Evolutionary conservation across 1,139 yeast genomes (phyloP).

Genomic region (Yamadazyma jaroonii): DNA sequence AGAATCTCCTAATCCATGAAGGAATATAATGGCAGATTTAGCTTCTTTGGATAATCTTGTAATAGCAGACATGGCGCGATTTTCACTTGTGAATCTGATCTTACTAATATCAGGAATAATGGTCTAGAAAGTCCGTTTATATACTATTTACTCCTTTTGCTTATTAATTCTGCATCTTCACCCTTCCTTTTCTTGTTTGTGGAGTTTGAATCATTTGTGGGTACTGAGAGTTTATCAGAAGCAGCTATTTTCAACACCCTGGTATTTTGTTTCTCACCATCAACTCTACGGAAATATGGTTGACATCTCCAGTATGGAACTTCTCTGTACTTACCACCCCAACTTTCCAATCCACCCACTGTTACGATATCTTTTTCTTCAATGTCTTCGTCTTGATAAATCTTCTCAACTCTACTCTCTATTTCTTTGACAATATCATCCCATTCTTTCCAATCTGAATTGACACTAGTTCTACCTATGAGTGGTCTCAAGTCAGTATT

Average conservation of each 20-base stretch:
- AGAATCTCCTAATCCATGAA: slow-evolving; percentile 91
- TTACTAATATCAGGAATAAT: too few species aligned
- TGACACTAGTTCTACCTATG: slow-evolving; percentile 58
- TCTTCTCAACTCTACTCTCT: slow-evolving; percentile 59
- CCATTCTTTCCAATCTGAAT: slow-evolving; percentile 54
- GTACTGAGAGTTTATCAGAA: slow-evolving; percentile 11
- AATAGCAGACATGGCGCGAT: slow-evolving; percentile 14
- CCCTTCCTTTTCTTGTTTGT: background rate
- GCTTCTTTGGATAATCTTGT: slow-evolving; percentile 13
- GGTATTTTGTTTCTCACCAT: slow-evolving; percentile 57
- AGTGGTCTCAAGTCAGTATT: slow-evolving; percentile 76
- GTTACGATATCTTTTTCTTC: slow-evolving; percentile 48
- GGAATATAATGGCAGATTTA: slow-evolving; percentile 58
- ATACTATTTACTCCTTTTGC: background rate
- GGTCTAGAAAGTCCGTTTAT: too few species aligned
- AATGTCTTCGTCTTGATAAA: slow-evolving; percentile 39
- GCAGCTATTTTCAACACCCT: slow-evolving; percentile 43
- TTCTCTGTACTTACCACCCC: slow-evolving; percentile 80
- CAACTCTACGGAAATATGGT: slow-evolving; percentile 86
- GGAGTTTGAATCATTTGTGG: background rate
- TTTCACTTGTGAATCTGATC: too few species aligned
- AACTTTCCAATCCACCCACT: slow-evolving; percentile 53
- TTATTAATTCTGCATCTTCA: background rate
- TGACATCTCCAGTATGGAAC: slow-evolving; percentile 98
- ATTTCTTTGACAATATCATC: slow-evolving; percentile 68